Evolutionary conservation across 1,284 basidiomycete species (phyloP).

Genomic region (Agaricales sp.): DNA sequence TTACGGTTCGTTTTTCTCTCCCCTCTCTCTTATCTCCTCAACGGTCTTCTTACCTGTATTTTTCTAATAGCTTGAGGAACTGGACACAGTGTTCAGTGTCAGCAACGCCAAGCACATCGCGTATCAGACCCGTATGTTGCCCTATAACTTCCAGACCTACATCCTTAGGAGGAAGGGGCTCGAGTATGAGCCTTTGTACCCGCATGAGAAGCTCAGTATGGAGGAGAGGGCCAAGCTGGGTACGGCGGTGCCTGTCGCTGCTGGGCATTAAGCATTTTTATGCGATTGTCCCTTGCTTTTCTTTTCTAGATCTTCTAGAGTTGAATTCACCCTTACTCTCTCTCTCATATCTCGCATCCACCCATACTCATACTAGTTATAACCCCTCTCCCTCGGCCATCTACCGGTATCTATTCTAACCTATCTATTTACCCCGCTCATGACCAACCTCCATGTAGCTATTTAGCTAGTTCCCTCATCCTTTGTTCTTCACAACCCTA

Average conservation of each 20-base stretch:
- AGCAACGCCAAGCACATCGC: constrained; percentile 42
- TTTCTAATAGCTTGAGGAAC: constrained; percentile 6
- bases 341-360: too few species aligned
- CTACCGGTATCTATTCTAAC: too few species aligned
- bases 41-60: background rate
- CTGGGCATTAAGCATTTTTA: constrained; percentile 17
- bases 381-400: too few species aligned
- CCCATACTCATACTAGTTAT: too few species aligned
- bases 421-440: too few species aligned
- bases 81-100: constrained; percentile 54
- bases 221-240: constrained; percentile 18
- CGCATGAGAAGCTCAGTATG: constrained; percentile 33
- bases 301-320: background rate
- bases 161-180: constrained; percentile 32
- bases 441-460: too few species aligned
- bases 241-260: constrained; percentile 28
- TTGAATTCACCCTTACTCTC: too few species aligned
- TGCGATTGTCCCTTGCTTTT: background rate
- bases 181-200: constrained; percentile 34
- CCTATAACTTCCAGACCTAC: constrained; percentile 52
- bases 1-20: constrained; percentile 33
- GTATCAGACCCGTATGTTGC: constrained; percentile 52
- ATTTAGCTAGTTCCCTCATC: too few species aligned
- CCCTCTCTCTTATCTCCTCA: constrained; percentile 18
- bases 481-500: too few species aligned